A percentile compares a stretch with the other conserved stretches of the same genome.
Evolutionary conservation across 306 rosid genomes (phyloP).

Genomic region (Prunus fruticosa): DNA sequence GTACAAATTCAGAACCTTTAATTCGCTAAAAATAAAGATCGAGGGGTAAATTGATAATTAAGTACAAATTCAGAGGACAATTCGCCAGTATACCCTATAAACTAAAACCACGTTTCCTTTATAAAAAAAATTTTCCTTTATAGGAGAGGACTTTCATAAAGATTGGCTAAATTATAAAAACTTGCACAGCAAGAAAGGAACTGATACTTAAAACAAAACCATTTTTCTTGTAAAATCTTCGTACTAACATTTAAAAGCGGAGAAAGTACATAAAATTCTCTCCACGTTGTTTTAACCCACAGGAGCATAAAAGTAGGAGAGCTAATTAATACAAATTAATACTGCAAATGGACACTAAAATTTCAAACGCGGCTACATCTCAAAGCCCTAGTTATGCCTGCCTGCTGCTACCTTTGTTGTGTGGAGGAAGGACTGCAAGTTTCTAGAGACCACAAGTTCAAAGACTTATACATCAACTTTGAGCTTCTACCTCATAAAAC

Average conservation of each 20-base stretch:
- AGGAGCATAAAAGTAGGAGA: background rate
- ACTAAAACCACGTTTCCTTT: too few relatives aligned
- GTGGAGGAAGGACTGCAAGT: background rate
- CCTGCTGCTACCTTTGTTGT: background rate
- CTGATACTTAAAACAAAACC: too few relatives aligned
- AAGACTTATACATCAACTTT: background rate
- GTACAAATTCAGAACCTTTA: too few relatives aligned
- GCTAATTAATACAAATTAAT: background rate
- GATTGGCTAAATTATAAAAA: too few relatives aligned
- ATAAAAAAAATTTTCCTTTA: too few relatives aligned
- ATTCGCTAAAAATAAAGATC: too few relatives aligned
- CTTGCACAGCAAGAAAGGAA: too few relatives aligned
- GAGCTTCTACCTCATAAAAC: background rate
- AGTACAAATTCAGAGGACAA: too few relatives aligned
- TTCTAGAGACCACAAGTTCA: background rate
- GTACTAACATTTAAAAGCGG: background rate
- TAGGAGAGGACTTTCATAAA: too few relatives aligned
- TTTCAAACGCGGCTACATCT: background rate
- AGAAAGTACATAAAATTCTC: background rate
- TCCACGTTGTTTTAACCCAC: background rate
- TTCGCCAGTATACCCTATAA: too few relatives aligned
- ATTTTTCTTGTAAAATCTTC: background rate
- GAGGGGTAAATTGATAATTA: too few relatives aligned
- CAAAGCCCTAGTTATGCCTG: background rate
- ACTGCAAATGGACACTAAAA: conserved; percentile 2